Conservation (phyloP, 345 rosid species). For the Orychophragmus violaceus region DNA sequence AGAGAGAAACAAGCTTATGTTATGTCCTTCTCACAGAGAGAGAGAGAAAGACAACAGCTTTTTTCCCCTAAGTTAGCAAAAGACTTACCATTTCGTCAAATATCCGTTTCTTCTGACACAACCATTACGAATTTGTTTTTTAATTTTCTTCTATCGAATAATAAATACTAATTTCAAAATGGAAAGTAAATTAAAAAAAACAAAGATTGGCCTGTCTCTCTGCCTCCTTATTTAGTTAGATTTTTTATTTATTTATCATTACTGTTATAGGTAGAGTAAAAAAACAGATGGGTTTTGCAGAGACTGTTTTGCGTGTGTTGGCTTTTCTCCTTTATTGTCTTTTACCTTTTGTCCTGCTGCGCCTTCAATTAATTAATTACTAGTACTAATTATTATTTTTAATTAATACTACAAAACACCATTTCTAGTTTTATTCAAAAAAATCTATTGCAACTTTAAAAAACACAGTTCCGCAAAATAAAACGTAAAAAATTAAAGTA, state of each 20-base stretch:
- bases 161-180: neutral
- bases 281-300: conserved; percentile 27
- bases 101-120: conserved; percentile 30
- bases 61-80: neutral
- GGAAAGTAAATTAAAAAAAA: conserved; percentile 6
- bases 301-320: conserved; percentile 33
- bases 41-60: conserved; percentile 10
- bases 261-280: conserved; percentile 25
- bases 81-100: neutral
- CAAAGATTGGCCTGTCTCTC: conserved; percentile 26
- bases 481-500: too few relatives aligned
- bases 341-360: conserved; percentile 10
- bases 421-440: neutral
- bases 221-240: conserved; percentile 17
- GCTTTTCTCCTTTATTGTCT: conserved; percentile 32
- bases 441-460: neutral
- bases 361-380: neutral
- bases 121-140: conserved; percentile 9
- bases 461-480: too few relatives aligned
- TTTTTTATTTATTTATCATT: conserved; percentile 10
- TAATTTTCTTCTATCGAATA: neutral
- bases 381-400: neutral
- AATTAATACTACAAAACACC: neutral
- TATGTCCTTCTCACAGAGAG: conserved; percentile 23
- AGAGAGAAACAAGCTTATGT: conserved; percentile 22